phyloP scores from a whole-genome alignment of 176 grass and related monocot genomes.

The Eragrostis curvula region DNA sequence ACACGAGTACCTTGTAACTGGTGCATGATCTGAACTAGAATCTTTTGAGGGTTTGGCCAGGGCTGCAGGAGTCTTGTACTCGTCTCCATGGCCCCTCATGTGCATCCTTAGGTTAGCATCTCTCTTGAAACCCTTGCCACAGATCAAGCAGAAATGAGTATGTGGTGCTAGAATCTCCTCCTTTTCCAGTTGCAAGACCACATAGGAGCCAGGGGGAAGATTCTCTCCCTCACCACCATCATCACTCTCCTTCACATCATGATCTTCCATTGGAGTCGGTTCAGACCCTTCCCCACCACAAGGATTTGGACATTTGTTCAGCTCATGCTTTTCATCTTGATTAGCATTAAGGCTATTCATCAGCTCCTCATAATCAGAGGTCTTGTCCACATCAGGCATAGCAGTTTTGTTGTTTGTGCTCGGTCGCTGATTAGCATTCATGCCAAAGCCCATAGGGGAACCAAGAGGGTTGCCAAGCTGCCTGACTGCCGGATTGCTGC shows the following conservation, averaged over 20 bases:
- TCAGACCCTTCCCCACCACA: constrained; percentile 51
- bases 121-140: constrained; percentile 95
- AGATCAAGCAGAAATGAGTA: constrained; percentile 91
- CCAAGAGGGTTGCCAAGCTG: constrained; percentile 54
- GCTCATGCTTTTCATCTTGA: constrained; percentile 56
- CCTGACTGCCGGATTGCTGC: constrained; percentile 64
- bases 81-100: constrained; percentile 92
- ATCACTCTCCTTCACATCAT: constrained; percentile 86
- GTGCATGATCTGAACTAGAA: constrained; percentile 51
- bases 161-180: constrained; percentile 93
- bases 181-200: constrained; percentile 89
- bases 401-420: constrained; percentile 32
- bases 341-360: constrained; percentile 48
- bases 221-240: constrained; percentile 87
- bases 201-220: constrained; percentile 79
- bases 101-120: constrained; percentile 97
- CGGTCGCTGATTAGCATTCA: constrained; percentile 46
- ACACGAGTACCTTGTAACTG: constrained; percentile 81
- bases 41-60: constrained; percentile 80
- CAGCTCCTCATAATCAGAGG: constrained; percentile 59
- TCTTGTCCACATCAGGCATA: constrained; percentile 47
- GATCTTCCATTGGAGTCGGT: constrained; percentile 62
- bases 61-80: constrained; percentile 89
- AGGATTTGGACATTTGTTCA: constrained; percentile 61
- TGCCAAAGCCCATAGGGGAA: constrained; percentile 52